Base-by-base conservation (phyloP, 306 rosid genomes). In the Lotus japonicus region DNA sequence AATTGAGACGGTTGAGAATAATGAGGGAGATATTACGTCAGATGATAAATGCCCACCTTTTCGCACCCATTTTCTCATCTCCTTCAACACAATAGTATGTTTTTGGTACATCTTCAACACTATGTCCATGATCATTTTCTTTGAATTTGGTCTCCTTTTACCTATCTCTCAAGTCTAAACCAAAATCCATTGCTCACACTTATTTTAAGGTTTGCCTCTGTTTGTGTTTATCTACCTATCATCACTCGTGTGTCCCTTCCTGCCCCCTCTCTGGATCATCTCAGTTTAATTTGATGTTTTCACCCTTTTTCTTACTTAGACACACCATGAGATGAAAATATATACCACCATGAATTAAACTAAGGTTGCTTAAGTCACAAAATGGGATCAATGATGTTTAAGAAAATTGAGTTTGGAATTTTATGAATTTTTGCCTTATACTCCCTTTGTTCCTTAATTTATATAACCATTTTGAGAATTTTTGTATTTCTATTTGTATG, bases 1-100 rank as follows among this genome's bases (percentile, higher is more conserved):
- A 90, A 90, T 84, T 88, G 95, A 86, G 84, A 81, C 95, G 52
- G 92, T 88, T 90, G 97, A 82, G 86, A 84, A 79, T 83, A 70
- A 88, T 81, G 88, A 79, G 74, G 75, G 79, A 59, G 82, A 79
- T 77, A 81, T 74, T 79, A 84, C 92, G 85, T 90, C 95, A 83
- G 84, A 75, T 83, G 85, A 88, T 88, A 88, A 86, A 90, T 86
- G 86, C 75, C 68, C 50, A 28, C 50, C 72, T 28, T 55, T 48
- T 70, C 55, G 12, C 21, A 74, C 48, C 14, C 43, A 60, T 12
- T 45, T 64, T 68, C 38, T 36, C 9, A 11, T 7, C 4, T 50
- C 56, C 28, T 68, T 68, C 12, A n/a, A 31, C 36, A 31, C 36
- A n/a, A n/a, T n/a, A n/a, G n/a, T n/a, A n/a, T n/a, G n/a, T n/a